These are phyloP conservation scores for Chimonanthus praecox DNA, from an alignment of 164 flowering plant genomes.

Conservation along the genomic window DNA sequence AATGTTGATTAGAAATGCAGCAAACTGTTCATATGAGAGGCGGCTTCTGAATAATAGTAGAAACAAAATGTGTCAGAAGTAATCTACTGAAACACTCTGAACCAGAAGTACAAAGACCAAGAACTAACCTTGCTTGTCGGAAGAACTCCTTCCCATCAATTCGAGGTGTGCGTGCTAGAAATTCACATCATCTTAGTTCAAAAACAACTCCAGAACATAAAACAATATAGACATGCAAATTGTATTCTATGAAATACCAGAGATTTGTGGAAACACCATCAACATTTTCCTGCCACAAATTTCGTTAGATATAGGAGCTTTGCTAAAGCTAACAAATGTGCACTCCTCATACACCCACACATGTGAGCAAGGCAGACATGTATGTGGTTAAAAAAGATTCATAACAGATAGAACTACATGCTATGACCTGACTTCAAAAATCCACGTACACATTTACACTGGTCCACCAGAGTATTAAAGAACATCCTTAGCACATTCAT, in stretches of 20 bases:
- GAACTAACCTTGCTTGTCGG: slow-evolving; percentile 80
- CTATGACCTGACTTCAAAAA: not conserved
- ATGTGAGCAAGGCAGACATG: not conserved
- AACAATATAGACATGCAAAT: not conserved
- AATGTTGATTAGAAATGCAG: slow-evolving; percentile 85
- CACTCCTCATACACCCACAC: not conserved
- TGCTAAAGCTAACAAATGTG: not conserved
- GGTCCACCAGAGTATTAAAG: no score
- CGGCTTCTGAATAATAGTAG: slow-evolving; percentile 59
- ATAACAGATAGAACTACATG: no score
- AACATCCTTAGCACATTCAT: not conserved
- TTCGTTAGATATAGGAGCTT: not conserved
- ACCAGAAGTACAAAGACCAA: not conserved
- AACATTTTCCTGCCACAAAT: not conserved
- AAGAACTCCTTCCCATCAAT: slow-evolving; percentile 98
- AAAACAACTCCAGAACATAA: not conserved
- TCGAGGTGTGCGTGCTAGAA: slow-evolving; percentile 60
- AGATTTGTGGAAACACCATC: not conserved
- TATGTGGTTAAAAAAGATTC: no score
- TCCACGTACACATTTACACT: not conserved
- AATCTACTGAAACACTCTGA: not conserved
- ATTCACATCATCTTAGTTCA: not conserved
- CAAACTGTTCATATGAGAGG: slow-evolving; percentile 85
- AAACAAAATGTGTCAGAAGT: not conserved
- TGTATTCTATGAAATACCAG: not conserved